Evolutionary conservation across 495 filamentous ascomycete genomes (phyloP).

Genomic region (Penicillium silybi): DNA sequence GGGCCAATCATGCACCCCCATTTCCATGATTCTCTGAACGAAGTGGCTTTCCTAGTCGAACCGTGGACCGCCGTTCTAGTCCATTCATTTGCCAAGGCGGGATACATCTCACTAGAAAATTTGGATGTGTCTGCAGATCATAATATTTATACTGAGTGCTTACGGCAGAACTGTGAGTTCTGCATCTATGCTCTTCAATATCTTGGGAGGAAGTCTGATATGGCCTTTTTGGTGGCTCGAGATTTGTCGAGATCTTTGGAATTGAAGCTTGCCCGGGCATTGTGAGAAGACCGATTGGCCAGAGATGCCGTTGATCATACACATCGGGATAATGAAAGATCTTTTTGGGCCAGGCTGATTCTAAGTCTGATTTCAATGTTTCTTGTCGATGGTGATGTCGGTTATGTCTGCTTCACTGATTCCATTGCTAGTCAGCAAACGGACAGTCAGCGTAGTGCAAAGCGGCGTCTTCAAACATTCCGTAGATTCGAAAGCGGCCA

Average conservation of each 20-base stretch:
- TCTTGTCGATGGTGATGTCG: too few relatives aligned
- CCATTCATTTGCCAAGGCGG: constrained; percentile 40
- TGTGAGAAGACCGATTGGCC: neutral
- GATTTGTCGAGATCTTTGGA: constrained; percentile 12
- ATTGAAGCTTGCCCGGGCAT: neutral
- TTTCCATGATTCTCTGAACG: constrained; percentile 24
- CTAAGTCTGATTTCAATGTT: too few relatives aligned
- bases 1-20: constrained; percentile 2
- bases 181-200: constrained; percentile 40
- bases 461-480: too few relatives aligned
- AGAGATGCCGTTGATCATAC: too few relatives aligned
- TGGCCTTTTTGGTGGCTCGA: constrained; percentile 28
- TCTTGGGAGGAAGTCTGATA: constrained; percentile 44
- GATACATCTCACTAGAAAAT: constrained; percentile 24
- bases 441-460: too few relatives aligned
- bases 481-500: too few relatives aligned
- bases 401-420: too few relatives aligned
- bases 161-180: constrained; percentile 20
- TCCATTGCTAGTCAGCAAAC: too few relatives aligned
- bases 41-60: constrained; percentile 41
- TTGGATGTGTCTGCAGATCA: constrained; percentile 1
- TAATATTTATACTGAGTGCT: constrained; percentile 5
- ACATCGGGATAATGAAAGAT: too few relatives aligned
- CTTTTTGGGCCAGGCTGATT: too few relatives aligned
- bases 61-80: constrained; percentile 46